Base-by-base conservation (phyloP, 345 rosid species). In the Salix suchowensis region DNA sequence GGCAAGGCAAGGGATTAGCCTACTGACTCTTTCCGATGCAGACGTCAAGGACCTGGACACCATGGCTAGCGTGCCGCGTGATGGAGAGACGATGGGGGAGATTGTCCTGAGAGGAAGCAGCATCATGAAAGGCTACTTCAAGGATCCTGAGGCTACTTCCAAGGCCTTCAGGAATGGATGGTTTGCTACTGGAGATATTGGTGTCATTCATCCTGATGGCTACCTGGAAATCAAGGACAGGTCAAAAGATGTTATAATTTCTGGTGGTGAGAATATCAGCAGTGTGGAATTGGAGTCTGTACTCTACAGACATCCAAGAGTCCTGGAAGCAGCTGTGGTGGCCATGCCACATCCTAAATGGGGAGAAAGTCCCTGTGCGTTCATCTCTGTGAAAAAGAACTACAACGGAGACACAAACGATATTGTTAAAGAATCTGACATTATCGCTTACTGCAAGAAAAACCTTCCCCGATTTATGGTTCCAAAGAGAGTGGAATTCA, bases 91-190 rank as follows among this genome's bases (percentile, higher is more conserved):
- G 0, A 77, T 86, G 77, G 97, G 98, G 23, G 98, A 89, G 86
- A 91, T 93, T 11, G 89, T 87, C 42, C 76, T 93, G 13, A 78
- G 88, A 0, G 97, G 97, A 68, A 90, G 91, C 69, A 87, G 93
- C 65, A 79, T 93, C 75, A 91, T 93, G 98, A 88, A 88, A 32
- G 97, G 98, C 5, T 93, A 93, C 74, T 86, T 81, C 67, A 93
- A 87, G 52, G 87, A 91, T 52, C 82, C 67, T 18, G 61, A 70
- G 24, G 88, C 90, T 1, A 93, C 94, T 0, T 28, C 86, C 8
- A 71, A 81, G 5, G 89, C 90, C 1, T 89, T 91, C 75, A 74
- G 65, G 42, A 79, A 80, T 55, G 95, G 92, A 2, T 84, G 88
- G 90, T 83, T 83, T 30, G 68, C 74, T 4, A 86, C 87, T 1